Percentiles rank a stretch among this genome's conserved stretches.
Evolutionary conservation across 352 stramenopile genomes (phyloP).

Genomic region (Phytophthora capsici): DNA sequence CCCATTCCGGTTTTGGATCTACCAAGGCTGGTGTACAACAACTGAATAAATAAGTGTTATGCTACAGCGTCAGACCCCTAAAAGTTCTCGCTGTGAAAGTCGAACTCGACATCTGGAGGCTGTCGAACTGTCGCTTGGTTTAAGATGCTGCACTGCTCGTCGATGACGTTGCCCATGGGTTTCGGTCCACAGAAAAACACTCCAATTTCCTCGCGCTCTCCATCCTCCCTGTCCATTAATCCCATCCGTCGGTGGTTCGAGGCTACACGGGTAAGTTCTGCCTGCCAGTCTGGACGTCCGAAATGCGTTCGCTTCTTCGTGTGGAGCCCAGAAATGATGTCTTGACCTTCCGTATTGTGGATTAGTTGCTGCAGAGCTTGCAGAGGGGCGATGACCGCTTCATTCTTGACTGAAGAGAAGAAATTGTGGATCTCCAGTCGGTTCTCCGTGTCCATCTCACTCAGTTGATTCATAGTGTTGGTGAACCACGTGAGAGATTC

Average conservation of each 20-base stretch:
- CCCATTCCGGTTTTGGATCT: neutral
- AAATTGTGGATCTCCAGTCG: slow-evolving; percentile 87
- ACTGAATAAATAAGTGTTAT: too few species aligned
- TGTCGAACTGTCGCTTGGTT: slow-evolving; percentile 53
- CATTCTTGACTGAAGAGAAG: slow-evolving; percentile 77
- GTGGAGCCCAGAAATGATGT: slow-evolving; percentile 75
- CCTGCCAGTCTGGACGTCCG: slow-evolving; percentile 79
- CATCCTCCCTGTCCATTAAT: slow-evolving; percentile 22
- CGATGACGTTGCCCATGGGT: slow-evolving; percentile 57
- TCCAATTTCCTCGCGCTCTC: slow-evolving; percentile 65
- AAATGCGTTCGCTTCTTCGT: slow-evolving; percentile 83
- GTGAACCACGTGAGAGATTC: slow-evolving; percentile 80
- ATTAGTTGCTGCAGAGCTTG: slow-evolving; percentile 81
- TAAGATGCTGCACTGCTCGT: slow-evolving; percentile 65
- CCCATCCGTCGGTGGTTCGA: slow-evolving; percentile 47
- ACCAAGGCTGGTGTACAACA: too few species aligned
- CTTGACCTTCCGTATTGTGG: slow-evolving; percentile 63
- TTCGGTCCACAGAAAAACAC: slow-evolving; percentile 85
- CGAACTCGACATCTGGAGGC: slow-evolving; percentile 54
- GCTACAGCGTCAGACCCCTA: slow-evolving; percentile 18
- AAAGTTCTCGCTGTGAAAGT: slow-evolving; percentile 80
- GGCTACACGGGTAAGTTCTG: slow-evolving; percentile 64
- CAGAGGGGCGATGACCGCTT: slow-evolving; percentile 61
- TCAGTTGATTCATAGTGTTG: slow-evolving; percentile 85
- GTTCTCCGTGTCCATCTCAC: slow-evolving; percentile 72